Conservation (phyloP, 1,284 basidiomycete species). For the Naganishia sp. region DNA sequence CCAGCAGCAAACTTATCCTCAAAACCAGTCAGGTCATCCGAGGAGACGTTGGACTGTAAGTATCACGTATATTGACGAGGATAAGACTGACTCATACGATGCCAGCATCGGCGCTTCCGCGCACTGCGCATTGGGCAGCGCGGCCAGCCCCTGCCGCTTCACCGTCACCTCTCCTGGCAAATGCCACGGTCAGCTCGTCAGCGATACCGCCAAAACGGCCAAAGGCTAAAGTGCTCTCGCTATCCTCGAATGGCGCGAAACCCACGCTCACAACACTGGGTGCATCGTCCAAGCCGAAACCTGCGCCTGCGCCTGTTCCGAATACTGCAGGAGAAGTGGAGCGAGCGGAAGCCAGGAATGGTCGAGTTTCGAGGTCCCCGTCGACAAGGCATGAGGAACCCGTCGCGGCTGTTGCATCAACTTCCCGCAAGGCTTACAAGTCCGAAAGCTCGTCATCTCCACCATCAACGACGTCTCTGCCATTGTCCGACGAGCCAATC, state of each 20-base stretch:
- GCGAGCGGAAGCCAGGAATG: constrained; percentile 9
- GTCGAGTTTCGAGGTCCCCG: constrained; percentile 10
- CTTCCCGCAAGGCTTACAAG: constrained; percentile 10
- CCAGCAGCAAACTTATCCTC: constrained; percentile 40
- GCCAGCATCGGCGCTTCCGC: constrained; percentile 64
- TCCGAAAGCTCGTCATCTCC: constrained; percentile 9
- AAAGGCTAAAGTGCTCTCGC: constrained; percentile 30
- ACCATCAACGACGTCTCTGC: constrained; percentile 3
- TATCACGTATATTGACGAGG: not conserved
- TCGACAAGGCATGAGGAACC: constrained; percentile 15
- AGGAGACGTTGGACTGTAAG: constrained; percentile 46
- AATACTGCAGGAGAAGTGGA: constrained; percentile 34
- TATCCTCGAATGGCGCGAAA: constrained; percentile 29
- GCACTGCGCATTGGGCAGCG: constrained; percentile 79
- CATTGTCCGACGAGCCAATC: not conserved
- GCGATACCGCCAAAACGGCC: constrained; percentile 21
- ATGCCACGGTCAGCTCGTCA: constrained; percentile 3
- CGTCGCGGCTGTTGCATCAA: not conserved
- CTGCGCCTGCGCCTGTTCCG: constrained; percentile 45
- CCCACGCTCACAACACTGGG: constrained; percentile 30
- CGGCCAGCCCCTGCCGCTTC: constrained; percentile 53
- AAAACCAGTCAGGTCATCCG: constrained; percentile 29
- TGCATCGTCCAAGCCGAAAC: constrained; percentile 39
- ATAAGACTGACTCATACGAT: constrained; percentile 10
- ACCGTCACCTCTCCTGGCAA: constrained; percentile 18